Evolutionary conservation across 2,329 filamentous ascomycete species (phyloP), one percentile per base, ranked within the genome.

Genomic region (Fusarium sterilihyphosum): DNA sequence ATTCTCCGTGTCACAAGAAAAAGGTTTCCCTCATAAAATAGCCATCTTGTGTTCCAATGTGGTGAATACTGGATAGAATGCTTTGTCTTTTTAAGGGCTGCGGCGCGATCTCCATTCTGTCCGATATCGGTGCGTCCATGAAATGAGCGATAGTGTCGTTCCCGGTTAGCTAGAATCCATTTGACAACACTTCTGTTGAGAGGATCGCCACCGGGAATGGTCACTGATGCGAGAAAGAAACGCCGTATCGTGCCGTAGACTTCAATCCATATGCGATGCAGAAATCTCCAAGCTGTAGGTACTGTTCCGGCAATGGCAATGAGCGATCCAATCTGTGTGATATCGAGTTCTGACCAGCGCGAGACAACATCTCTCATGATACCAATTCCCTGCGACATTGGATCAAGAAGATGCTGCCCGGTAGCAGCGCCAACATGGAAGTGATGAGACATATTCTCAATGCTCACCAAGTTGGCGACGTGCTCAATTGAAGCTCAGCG

Each of bases 1-100:
- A 84, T 76, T 8, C 83, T 81, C 16, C 87, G 83, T 4, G 83
- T 81, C 17, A 87, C 79, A 10, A 87, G 78, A 57, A 91, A 84
- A 1, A 87, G 72, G 16, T 82, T 83, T 1, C 85, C 82, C 11
- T 82, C 79, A 73, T 87, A 86, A 82, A 86, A 86, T 72, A 91
- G 88, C 84, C 85, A 86, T 13, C 82, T 77, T 3, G 82, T 81
- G 22, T 83, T 81, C 76, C 84, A 87, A 56, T 86, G 85, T 2
- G 85, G 85, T 11, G 82, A 79, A 54, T 86, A 87, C 66, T 86
- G 83, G 6, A 86, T 78, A 3, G 82, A 77, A 47, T 84, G 80
- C 16, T 80, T 79, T 20, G 82, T 84, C 76, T 84, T 85, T 67
- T 84, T 85, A 5, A 85, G 78, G 20, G 82, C 81, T 1, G 82